Base-by-base conservation (phyloP, 176 grass and related monocot genomes). In the Rhynchospora breviuscula region DNA sequence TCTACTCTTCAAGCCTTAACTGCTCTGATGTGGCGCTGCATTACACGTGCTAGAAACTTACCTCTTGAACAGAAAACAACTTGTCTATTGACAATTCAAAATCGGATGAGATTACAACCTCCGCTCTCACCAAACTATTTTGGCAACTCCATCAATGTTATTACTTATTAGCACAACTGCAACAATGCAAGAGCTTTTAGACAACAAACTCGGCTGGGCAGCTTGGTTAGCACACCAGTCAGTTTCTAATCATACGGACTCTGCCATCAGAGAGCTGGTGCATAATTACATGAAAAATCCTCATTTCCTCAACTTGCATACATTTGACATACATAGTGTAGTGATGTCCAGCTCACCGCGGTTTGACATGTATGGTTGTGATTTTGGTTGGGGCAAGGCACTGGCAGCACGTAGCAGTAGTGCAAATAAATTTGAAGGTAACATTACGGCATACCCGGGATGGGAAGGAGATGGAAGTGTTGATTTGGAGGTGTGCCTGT, bases 281-380 rank as follows among this genome's bases (percentile, higher is more conserved):
- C 64, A 23, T 46, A 49, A 44, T 9, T 93, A 91, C 87, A 83
- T 58, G 83, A 85, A 23, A 46, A 83, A 18, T 8, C 90, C 87
- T 1, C 18, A 77, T 8, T 22, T 88, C 44, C 80, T 86, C 71
- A 82, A 4, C 2, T 1, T 49, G 31, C 79, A 67, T 61, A 52
- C 6, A 44, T 87, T 91, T 48, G 87, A 88, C 29, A 47, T 45
- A 5, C 5, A 9, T 12, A 72, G 67, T 70, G 51, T 91, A 22
- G 78, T 90, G 87, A 60, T 93, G 31, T 85, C 87, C 8, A 90
- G 94, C 87, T 97, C 94, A 21, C 89, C 94, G 25, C 63, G 94
- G 43, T 97, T 97, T 63, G 72, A 88, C 23, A 76, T 91, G 77
- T 97, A 87, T 79, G 89, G 83, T 0, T 93, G 91, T 88, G 85